Evolutionary conservation across 2,329 filamentous ascomycete species (phyloP), one percentile per base, ranked within the genome.

Genomic region (Cyanodermella asteris): DNA sequence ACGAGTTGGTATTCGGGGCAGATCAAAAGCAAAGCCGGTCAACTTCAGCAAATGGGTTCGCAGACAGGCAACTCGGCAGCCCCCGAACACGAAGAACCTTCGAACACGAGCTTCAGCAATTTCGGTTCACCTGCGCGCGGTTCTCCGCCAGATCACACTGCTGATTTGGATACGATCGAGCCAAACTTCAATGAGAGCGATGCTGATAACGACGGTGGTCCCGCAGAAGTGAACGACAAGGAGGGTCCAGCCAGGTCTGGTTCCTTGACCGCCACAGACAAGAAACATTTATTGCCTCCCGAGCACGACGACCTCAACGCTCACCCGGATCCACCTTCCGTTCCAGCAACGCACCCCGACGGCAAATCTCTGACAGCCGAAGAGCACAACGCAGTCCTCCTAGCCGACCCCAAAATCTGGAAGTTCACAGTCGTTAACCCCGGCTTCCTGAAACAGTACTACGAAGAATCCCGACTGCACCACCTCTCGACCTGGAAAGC

Each of bases 401-500:
- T 97, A 4, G 66, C 74, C 3, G 81, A 94, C 39, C 81, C 87
- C 3, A 70, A 71, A 17, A 68, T 91, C 37, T 67, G 78, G 30
- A 87, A 90, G 40, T 81, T 81, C 0, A 91, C 82, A 2, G 81
- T 81, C 2, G 76, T 81, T 6, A 90, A 97, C 36, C 87, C 90
- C 0, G 72, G 87, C 18, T 97, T 97, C 32, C 56, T 97, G 2
- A 75, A 84, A 34, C 82, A 94, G 32, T 97, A 78, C 42, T 97
- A 94, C 42, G 75, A 80, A 4, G 82, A 94, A 49, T 94, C 84
- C 32, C 72, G 87, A 13, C 58, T 97, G 12, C 90, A 97, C 46
- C 87, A 97, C 43, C 55, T 97, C 0, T 93, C 84, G 0, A 80
- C 78, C 1, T 94, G 87, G 90, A 97, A 94, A 54, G 76, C 84